A percentile compares a stretch with the other conserved stretches of the same genome.
phyloP scores from a whole-genome alignment of 306 rosid genomes.

The Heteromeles arbutifolia region DNA sequence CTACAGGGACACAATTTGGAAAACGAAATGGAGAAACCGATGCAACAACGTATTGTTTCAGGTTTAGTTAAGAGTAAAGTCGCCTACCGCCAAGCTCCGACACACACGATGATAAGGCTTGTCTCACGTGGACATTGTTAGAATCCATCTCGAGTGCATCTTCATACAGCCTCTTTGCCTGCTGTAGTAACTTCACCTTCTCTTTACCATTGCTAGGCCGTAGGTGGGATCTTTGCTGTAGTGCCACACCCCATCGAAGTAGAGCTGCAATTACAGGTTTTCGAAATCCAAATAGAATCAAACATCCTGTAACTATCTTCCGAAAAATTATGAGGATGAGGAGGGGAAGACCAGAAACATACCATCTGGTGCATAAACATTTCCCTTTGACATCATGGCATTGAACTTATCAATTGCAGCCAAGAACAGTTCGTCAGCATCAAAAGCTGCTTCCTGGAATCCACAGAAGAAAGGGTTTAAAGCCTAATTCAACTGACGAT shows the following conservation, averaged over 20 bases:
- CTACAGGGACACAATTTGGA: not conserved
- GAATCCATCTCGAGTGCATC: constrained; percentile 76
- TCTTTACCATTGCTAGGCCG: constrained; percentile 77
- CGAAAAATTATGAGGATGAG: not conserved
- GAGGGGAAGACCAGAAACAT: constrained; percentile 1
- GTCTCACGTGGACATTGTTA: constrained; percentile 58
- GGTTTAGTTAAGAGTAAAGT: constrained; percentile 22
- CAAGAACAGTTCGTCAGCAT: constrained; percentile 87
- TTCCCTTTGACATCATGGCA: constrained; percentile 89
- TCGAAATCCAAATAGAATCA: not conserved
- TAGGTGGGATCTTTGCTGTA: constrained; percentile 85
- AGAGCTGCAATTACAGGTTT: constrained; percentile 48
- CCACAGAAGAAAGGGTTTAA: constrained; percentile 10
- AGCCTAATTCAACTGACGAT: constrained; percentile 11
- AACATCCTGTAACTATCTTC: not conserved
- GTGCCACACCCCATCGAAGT: constrained; percentile 81
- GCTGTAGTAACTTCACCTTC: constrained; percentile 73
- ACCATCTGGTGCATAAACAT: constrained; percentile 83
- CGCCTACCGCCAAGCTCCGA: constrained; percentile 56
- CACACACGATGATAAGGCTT: constrained; percentile 64
- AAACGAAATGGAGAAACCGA: not conserved
- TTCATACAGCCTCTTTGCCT: constrained; percentile 79
- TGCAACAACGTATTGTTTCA: not conserved
- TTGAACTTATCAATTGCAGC: constrained; percentile 97
- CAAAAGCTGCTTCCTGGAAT: constrained; percentile 75